phyloP scores from a whole-genome alignment of 352 stramenopile genomes.

The Globisporangium spinosum region DNA sequence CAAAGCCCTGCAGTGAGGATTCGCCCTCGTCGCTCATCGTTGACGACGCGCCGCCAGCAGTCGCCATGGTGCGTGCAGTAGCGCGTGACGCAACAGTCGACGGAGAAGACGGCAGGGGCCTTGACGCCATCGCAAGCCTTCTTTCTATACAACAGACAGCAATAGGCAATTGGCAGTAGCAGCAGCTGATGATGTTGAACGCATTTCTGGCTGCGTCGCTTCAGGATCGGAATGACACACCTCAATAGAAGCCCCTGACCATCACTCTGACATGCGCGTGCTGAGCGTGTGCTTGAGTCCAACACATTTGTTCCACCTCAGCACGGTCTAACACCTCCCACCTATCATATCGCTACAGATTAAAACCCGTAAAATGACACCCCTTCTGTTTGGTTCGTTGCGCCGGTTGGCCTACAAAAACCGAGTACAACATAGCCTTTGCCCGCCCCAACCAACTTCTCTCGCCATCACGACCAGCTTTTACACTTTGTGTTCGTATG shows the following conservation, averaged over 20 bases:
- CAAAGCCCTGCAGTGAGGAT: constrained; percentile 40
- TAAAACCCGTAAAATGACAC: constrained; percentile 10
- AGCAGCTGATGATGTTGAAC: background rate
- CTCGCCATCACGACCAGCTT: background rate
- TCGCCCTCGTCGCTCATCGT: constrained; percentile 9
- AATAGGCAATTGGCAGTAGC: background rate
- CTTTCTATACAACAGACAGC: background rate
- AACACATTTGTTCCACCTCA: constrained; percentile 9
- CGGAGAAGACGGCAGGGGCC: background rate
- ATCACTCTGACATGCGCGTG: constrained; percentile 4
- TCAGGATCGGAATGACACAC: constrained; percentile 9
- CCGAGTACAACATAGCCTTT: background rate
- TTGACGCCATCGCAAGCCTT: constrained; percentile 4
- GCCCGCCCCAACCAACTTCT: background rate
- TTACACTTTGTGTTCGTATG: constrained; percentile 3
- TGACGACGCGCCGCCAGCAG: background rate
- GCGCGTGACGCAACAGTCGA: background rate
- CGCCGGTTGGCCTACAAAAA: background rate
- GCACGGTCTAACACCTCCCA: background rate
- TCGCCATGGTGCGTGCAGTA: background rate
- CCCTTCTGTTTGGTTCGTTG: background rate
- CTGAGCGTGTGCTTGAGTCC: constrained; percentile 10
- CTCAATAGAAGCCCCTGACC: constrained; percentile 8
- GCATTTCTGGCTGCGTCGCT: constrained; percentile 6
- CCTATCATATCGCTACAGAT: constrained; percentile 4